These are phyloP conservation scores for Heteromeles arbutifolia DNA, from an alignment of 306 rosid species.

Conservation along the genomic window DNA sequence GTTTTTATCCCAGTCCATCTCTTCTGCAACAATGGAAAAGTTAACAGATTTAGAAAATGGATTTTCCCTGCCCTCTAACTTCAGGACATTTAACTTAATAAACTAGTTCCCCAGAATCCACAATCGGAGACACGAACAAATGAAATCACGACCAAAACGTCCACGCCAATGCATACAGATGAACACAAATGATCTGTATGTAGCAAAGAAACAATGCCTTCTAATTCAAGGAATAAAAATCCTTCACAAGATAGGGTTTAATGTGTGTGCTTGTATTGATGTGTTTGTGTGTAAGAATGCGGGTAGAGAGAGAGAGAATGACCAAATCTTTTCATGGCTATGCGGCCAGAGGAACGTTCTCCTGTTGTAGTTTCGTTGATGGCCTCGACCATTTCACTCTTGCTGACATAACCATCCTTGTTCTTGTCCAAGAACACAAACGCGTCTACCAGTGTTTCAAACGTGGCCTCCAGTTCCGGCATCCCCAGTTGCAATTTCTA, in stretches of 20 bases:
- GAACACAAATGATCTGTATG: neutral
- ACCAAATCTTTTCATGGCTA: slow-evolving; percentile 96
- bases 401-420: slow-evolving; percentile 90
- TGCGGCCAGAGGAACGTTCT: slow-evolving; percentile 75
- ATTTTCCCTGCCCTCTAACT: neutral
- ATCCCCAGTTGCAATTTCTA: slow-evolving; percentile 64
- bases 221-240: neutral
- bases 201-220: neutral
- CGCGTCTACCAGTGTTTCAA: slow-evolving; percentile 81
- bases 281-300: neutral
- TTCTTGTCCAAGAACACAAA: slow-evolving; percentile 95
- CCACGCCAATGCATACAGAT: neutral
- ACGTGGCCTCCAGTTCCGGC: slow-evolving; percentile 79
- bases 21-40: slow-evolving; percentile 53
- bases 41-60: neutral
- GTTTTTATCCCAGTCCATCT: slow-evolving; percentile 98
- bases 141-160: neutral
- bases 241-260: too few relatives aligned
- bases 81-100: neutral
- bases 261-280: neutral
- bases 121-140: neutral
- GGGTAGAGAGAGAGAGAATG: slow-evolving; percentile 16
- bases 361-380: slow-evolving; percentile 81
- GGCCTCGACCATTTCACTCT: slow-evolving; percentile 83
- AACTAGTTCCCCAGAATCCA: neutral